Conservation (phyloP, 2,329 filamentous ascomycete genomes). For the Aspergillus sp. region DNA sequence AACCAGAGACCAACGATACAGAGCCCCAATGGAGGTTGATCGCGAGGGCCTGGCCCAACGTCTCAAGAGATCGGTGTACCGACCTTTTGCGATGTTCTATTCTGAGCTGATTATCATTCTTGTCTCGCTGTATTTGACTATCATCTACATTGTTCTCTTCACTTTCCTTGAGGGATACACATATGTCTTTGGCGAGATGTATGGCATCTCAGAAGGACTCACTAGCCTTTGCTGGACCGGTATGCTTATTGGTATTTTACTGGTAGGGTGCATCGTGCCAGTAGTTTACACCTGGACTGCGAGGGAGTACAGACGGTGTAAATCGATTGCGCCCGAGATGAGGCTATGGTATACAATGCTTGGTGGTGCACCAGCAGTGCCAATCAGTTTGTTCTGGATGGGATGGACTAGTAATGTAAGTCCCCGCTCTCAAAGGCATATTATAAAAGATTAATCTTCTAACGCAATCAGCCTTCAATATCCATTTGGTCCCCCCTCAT, state of each 20-base stretch:
- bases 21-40: constrained; percentile 40
- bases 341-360: constrained; percentile 51
- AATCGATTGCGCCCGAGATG: constrained; percentile 41
- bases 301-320: constrained; percentile 34
- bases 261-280: constrained; percentile 36
- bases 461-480: constrained; percentile 25
- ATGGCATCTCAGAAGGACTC: constrained; percentile 43
- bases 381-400: constrained; percentile 54
- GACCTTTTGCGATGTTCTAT: constrained; percentile 42
- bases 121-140: constrained; percentile 20
- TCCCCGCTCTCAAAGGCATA: neutral
- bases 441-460: neutral
- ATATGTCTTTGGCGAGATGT: constrained; percentile 47
- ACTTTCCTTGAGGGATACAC: constrained; percentile 42
- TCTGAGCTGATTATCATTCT: constrained; percentile 29
- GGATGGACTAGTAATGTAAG: constrained; percentile 44
- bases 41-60: constrained; percentile 2
- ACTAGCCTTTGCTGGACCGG: constrained; percentile 45
- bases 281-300: constrained; percentile 44
- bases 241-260: constrained; percentile 39
- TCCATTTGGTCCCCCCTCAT: constrained; percentile 48
- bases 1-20: constrained; percentile 43
- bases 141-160: constrained; percentile 28
- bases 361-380: constrained; percentile 44
- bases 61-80: constrained; percentile 9